Percentiles rank a stretch among this genome's conserved stretches.
phyloP scores from a whole-genome alignment of 2,329 filamentous ascomycete genomes.

The Aureobasidium lini region DNA sequence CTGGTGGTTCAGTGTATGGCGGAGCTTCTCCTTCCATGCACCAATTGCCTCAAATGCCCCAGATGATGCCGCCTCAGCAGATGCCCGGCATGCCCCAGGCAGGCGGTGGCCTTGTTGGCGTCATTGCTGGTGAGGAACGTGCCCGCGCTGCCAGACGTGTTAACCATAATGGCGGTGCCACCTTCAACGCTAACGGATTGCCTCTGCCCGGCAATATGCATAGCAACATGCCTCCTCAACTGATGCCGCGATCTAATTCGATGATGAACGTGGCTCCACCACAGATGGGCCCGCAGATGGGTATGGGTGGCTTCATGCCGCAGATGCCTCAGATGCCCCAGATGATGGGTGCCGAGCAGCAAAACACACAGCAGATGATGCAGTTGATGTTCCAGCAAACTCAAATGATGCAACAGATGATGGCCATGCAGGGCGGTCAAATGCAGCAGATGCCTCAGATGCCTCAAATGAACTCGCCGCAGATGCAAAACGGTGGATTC shows the following conservation, averaged over 20 bases:
- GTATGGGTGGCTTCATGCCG: slow-evolving; percentile 15
- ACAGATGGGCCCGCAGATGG: slow-evolving; percentile 23
- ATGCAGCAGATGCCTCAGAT: slow-evolving; percentile 17
- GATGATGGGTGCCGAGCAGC: slow-evolving; percentile 2
- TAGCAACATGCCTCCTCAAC: slow-evolving; percentile 15
- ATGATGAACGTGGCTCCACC: slow-evolving; percentile 25
- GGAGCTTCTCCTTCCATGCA: slow-evolving; percentile 23
- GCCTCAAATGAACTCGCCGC: slow-evolving; percentile 9
- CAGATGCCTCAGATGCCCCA: slow-evolving; percentile 9
- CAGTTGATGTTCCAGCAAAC: slow-evolving; percentile 34
- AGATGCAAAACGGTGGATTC: slow-evolving; percentile 12
- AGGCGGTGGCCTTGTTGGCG: slow-evolving; percentile 68
- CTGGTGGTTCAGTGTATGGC: slow-evolving; percentile 24
- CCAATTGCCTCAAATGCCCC: background rate
- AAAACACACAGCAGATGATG: slow-evolving; percentile 26
- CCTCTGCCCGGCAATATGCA: slow-evolving; percentile 27
- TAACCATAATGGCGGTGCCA: slow-evolving; percentile 45
- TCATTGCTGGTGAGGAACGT: slow-evolving; percentile 79
- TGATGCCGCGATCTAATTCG: slow-evolving; percentile 26
- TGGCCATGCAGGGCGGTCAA: slow-evolving; percentile 29
- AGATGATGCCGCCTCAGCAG: slow-evolving; percentile 3
- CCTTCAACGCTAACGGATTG: slow-evolving; percentile 16
- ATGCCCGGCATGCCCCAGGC: slow-evolving; percentile 12
- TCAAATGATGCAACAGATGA: slow-evolving; percentile 33
- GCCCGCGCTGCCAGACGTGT: slow-evolving; percentile 70